phyloP scores from a whole-genome alignment of 108 stramenopile species.

The Conticribra guillardii region DNA sequence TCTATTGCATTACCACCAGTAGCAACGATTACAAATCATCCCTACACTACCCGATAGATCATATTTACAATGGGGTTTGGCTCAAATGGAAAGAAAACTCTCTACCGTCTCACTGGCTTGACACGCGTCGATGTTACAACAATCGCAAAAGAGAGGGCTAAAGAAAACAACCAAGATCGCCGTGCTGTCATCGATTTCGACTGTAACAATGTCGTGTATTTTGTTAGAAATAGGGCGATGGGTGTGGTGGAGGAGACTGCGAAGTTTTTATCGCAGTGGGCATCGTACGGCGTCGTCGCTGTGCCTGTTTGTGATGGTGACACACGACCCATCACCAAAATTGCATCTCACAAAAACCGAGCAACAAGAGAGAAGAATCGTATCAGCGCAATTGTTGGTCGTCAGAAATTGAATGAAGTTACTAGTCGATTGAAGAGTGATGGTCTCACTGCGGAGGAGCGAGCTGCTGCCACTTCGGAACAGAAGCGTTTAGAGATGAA shows the following conservation, averaged over 20 bases:
- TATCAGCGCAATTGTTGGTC: not conserved
- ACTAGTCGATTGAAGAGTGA: constrained; percentile 2
- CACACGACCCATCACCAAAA: constrained; percentile 8
- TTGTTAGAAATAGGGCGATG: constrained; percentile 11
- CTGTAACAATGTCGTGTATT: constrained; percentile 16
- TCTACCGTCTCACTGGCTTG: constrained; percentile 11
- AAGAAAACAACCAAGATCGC: constrained; percentile 7
- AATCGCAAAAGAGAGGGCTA: constrained; percentile 4
- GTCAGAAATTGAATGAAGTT: constrained; percentile 30
- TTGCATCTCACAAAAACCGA: constrained; percentile 3
- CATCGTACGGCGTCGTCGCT: not conserved
- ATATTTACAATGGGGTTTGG: constrained; percentile 16
- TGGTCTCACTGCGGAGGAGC: not conserved
- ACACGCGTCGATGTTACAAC: constrained; percentile 9
- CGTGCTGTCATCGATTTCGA: constrained; percentile 12
- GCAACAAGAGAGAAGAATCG: constrained; percentile 7
- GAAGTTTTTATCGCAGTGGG: constrained; percentile 10
- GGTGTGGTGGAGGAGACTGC: constrained; percentile 24
- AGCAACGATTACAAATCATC: constrained; percentile 9
- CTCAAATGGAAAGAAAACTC: constrained; percentile 6
- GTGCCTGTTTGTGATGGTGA: constrained; percentile 19
- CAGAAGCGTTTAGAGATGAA: constrained; percentile 4
- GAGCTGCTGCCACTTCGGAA: not conserved
- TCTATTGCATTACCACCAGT: too few species aligned
- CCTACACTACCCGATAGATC: not conserved